These are phyloP conservation scores for Gossypium raimondii DNA, from an alignment of 345 rosid species.

Conservation along the genomic window DNA sequence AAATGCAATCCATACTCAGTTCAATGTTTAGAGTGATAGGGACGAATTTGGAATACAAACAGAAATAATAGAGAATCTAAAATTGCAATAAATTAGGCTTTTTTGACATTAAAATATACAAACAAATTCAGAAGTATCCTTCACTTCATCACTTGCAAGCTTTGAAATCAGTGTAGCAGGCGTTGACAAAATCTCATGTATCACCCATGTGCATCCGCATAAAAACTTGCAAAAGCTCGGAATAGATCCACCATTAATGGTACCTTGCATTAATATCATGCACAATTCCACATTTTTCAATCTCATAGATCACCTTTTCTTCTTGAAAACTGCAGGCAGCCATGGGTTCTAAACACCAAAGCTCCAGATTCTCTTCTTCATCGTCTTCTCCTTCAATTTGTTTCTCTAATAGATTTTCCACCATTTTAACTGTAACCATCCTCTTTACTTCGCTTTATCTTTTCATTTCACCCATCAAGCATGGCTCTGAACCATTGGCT, in stretches of 20 bases:
- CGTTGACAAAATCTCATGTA: background rate
- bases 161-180: background rate
- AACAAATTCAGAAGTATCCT: background rate
- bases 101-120: background rate
- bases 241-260: conserved; percentile 4
- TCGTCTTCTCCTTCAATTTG: background rate
- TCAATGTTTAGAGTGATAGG: no score
- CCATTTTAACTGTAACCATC: background rate
- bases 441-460: background rate
- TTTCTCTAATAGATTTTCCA: background rate
- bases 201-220: background rate
- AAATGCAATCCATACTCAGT: no score
- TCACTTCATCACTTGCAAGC: background rate
- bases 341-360: background rate
- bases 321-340: background rate
- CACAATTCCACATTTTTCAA: background rate
- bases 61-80: no score
- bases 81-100: no score
- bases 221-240: background rate
- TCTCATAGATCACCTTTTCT: background rate
- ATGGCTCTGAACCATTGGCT: background rate
- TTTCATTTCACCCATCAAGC: conserved; percentile 19
- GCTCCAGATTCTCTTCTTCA: conserved; percentile 1
- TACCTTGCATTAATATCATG: background rate
- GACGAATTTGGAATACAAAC: no score